A percentile compares a stretch with the other conserved stretches of the same genome.
phyloP scores from a whole-genome alignment of 1,284 basidiomycete genomes.

The Heterobasidion parviporum region DNA sequence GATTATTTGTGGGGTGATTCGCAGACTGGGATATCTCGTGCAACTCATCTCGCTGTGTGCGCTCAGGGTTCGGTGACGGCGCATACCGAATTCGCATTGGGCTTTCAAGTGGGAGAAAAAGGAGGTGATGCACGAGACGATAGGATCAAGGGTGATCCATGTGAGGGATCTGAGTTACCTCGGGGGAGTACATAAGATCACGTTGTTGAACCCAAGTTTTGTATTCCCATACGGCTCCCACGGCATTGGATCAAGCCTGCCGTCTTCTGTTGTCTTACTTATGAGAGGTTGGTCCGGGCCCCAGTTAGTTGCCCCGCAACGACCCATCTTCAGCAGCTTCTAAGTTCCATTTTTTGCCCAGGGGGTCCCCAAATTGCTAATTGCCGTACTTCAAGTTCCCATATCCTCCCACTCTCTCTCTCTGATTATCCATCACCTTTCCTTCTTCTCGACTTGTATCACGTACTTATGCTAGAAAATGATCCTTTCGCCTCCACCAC shows the following conservation, averaged over 20 bases:
- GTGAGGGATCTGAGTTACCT: no score
- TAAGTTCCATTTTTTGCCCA: background rate
- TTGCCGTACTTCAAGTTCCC: background rate
- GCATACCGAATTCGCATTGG: background rate
- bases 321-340: background rate
- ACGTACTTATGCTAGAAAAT: no score
- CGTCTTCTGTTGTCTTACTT: background rate
- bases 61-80: background rate
- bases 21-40: background rate
- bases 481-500: no score
- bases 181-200: background rate
- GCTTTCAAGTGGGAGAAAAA: no score
- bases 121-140: background rate
- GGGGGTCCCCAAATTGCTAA: background rate
- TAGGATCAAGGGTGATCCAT: background rate
- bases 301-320: background rate
- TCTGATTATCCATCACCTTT: no score
- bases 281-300: no score
- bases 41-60: background rate
- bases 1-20: constrained; percentile 8
- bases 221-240: background rate
- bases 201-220: background rate
- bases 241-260: background rate
- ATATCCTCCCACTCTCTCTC: no score
- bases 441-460: no score